Conservation (phyloP, 2,329 filamentous ascomycete species). For the Calonectria pseudoturangicola region DNA sequence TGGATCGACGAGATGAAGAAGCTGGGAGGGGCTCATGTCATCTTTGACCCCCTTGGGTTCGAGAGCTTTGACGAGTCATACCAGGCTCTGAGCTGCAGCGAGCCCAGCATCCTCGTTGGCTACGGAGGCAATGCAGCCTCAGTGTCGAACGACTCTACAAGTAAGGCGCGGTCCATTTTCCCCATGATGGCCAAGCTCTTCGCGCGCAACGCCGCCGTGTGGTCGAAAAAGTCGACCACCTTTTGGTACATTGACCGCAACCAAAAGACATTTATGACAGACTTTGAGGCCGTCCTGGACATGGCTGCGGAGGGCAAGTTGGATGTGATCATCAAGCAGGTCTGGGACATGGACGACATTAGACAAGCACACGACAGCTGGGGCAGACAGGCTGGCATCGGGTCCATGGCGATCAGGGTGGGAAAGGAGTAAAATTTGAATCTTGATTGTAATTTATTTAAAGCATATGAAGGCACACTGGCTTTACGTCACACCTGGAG, state of each 20-base stretch:
- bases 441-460: not conserved
- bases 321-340: slow-evolving; percentile 60
- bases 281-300: slow-evolving; percentile 56
- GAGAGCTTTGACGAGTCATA: slow-evolving; percentile 71
- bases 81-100: slow-evolving; percentile 60
- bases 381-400: slow-evolving; percentile 59
- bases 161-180: slow-evolving; percentile 58
- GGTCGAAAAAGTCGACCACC: slow-evolving; percentile 56
- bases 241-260: slow-evolving; percentile 63
- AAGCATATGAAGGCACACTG: too few species aligned
- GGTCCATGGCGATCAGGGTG: slow-evolving; percentile 59
- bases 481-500: too few species aligned
- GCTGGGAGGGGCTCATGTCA: slow-evolving; percentile 67
- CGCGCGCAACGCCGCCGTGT: slow-evolving; percentile 52
- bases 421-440: not conserved
- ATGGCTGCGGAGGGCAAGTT: slow-evolving; percentile 59
- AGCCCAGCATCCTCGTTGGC: slow-evolving; percentile 63
- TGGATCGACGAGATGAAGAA: slow-evolving; percentile 68
- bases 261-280: slow-evolving; percentile 56
- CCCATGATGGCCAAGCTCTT: slow-evolving; percentile 60
- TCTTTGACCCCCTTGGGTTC: slow-evolving; percentile 70
- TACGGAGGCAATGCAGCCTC: slow-evolving; percentile 61
- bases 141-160: slow-evolving; percentile 52
- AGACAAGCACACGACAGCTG: slow-evolving; percentile 61
- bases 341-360: slow-evolving; percentile 65